Base-by-base conservation (phyloP, 495 filamentous ascomycete genomes). In the Talaromyces ruber region DNA sequence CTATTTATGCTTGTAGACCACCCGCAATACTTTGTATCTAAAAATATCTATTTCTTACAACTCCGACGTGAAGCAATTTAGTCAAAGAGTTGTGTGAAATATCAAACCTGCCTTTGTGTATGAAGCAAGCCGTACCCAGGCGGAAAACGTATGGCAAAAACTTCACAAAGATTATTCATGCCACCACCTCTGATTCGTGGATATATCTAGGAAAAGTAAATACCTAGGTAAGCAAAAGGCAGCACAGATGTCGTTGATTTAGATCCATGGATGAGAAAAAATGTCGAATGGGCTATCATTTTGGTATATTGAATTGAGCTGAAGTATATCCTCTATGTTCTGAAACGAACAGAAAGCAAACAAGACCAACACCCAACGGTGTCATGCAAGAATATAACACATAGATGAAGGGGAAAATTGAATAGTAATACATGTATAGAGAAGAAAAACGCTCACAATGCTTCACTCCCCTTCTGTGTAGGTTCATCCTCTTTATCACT, bases 121-220 rank as follows among this genome's bases (percentile, higher is more conserved):
- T n/a, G n/a, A n/a, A n/a, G n/a, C n/a, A n/a, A n/a, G n/a, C n/a
- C n/a, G n/a, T n/a, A n/a, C n/a, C n/a, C n/a, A n/a, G n/a, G n/a
- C n/a, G n/a, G n/a, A n/a, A n/a, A n/a, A n/a, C n/a, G n/a, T n/a
- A n/a, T n/a, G n/a, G n/a, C n/a, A n/a, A n/a, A n/a, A n/a, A n/a
- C n/a, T n/a, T n/a, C n/a, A n/a, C n/a, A n/a, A n/a, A n/a, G n/a
- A n/a, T n/a, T n/a, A n/a, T n/a, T n/a, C n/a, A n/a, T n/a, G n/a
- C n/a, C n/a, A n/a, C n/a, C n/a, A n/a, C n/a, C n/a, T n/a, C n/a
- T n/a, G n/a, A n/a, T 75, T 81, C 51, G 25, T 80, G 0, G 71
- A 76, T 14, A 64, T 72, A 45, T 76, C 80, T 64, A 37, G 62
- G 16, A 68, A 69, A 22, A 64, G 67, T 2, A 75, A n/a, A n/a